Base-by-base conservation (phyloP, 1,139 yeast genomes). In the Suhomyces maxii region DNA sequence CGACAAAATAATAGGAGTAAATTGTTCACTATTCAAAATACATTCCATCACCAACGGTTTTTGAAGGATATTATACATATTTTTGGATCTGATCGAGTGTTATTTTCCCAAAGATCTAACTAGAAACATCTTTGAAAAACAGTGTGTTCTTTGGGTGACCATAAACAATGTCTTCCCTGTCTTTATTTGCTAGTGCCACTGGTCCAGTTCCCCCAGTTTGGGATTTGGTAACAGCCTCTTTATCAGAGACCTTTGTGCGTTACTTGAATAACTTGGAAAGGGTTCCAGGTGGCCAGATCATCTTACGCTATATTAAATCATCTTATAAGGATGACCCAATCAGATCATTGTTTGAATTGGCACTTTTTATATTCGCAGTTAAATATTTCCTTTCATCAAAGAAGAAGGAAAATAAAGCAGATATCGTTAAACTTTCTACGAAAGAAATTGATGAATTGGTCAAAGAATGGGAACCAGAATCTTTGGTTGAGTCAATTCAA, bases 301-400 rank as follows among this genome's bases (percentile, higher is more conserved):
- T 89, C 14, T 72, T 88, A 41, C 76, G 91, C 49, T 93, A 93
- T 65, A 84, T 93, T 59, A 80, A 79, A 55, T 84, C 90, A n/a
- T 89, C 97, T 4, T 91, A 91, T 64, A 91, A 89, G 63, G 82
- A 93, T 67, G 99, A 93, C 65, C 99, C 99, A 1, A 78, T 89
- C 49, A 80, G 99, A 57, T 88, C 98, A 1, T 63, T 89, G 12
- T 77, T 93, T 50, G 99, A 93, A 67, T 69, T 88, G 44, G 76
- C 84, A 14, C 74, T 93, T 54, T 80, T 90, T 41, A 63, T 90
- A n/a, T 88, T 91, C 67, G 98, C 97, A 7, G 71, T 90, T 48
- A 79, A 87, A 54, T 93, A 93, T 69, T 90, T 91, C 59, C 72
- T 91, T 46, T 79, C 95, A 14, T 82, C 93, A 31, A 89, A 89